phyloP scores from a whole-genome alignment of 2,329 filamentous ascomycete genomes.

The Hypoxylon sp. region DNA sequence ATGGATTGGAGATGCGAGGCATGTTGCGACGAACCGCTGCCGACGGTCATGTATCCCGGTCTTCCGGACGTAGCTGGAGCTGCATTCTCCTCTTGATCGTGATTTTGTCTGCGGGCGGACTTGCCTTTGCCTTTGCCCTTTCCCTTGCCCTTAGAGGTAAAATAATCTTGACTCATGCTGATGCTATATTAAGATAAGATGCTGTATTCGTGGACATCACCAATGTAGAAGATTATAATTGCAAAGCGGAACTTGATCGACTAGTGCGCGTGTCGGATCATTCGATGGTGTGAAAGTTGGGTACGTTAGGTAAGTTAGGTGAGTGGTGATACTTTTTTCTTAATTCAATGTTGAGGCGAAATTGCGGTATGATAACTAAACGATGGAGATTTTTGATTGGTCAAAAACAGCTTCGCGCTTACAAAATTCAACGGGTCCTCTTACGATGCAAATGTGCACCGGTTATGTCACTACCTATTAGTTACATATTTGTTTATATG shows the following conservation, averaged over 20 bases:
- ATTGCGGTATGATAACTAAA: constrained; percentile 19
- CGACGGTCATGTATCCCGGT: constrained; percentile 87
- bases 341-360: constrained; percentile 22
- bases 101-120: constrained; percentile 48
- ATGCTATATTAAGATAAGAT: constrained; percentile 43
- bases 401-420: neutral
- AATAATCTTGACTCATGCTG: constrained; percentile 72
- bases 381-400: constrained; percentile 17
- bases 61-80: constrained; percentile 45
- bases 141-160: constrained; percentile 48
- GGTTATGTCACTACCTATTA: constrained; percentile 6
- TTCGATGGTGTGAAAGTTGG: constrained; percentile 5
- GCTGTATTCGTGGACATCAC: constrained; percentile 30
- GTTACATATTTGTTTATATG: neutral
- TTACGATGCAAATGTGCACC: neutral
- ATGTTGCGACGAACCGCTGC: constrained; percentile 81
- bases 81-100: constrained; percentile 35
- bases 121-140: constrained; percentile 65
- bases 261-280: constrained; percentile 3
- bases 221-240: neutral
- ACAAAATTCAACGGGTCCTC: constrained; percentile 2
- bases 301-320: constrained; percentile 1
- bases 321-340: constrained; percentile 26
- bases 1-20: constrained; percentile 82
- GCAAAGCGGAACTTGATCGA: neutral